Percentiles rank a stretch among this genome's conserved stretches.
These are phyloP conservation scores for Alisma plantagoaquatica DNA, from an alignment of 106 monocot genomes.

Conservation along the genomic window DNA sequence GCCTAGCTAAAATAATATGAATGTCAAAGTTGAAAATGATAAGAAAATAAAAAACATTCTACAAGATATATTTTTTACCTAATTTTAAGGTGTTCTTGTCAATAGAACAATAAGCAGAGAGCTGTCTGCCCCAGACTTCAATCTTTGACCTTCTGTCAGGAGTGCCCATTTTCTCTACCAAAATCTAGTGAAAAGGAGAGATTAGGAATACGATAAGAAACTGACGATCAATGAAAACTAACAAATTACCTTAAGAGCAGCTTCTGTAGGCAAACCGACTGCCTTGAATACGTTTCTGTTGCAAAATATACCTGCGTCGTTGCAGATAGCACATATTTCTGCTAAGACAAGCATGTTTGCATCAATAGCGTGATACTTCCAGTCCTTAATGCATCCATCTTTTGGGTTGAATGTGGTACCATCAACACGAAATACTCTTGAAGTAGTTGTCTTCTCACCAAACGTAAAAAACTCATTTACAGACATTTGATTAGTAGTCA, in stretches of 20 bases:
- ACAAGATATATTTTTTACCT: constrained; percentile 19
- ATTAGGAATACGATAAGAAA: too few species aligned
- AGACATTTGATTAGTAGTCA: constrained; percentile 86
- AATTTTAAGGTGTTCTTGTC: constrained; percentile 23
- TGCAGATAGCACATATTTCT: constrained; percentile 69
- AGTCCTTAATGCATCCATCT: constrained; percentile 59
- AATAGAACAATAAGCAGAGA: constrained; percentile 22
- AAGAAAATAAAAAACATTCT: background rate
- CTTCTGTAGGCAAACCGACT: constrained; percentile 69
- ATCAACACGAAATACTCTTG: constrained; percentile 44
- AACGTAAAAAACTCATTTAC: constrained; percentile 69
- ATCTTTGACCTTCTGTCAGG: constrained; percentile 39
- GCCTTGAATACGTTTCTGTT: constrained; percentile 40
- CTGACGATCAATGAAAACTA: too few species aligned
- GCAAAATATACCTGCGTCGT: constrained; percentile 60
- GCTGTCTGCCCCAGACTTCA: constrained; percentile 12
- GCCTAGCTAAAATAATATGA: constrained; percentile 10
- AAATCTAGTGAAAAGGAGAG: constrained; percentile 29
- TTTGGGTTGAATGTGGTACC: constrained; percentile 70
- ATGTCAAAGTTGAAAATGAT: background rate
- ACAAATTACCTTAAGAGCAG: constrained; percentile 59
- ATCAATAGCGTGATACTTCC: constrained; percentile 47
- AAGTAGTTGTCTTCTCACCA: constrained; percentile 20
- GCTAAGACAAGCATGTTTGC: constrained; percentile 41
- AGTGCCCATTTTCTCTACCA: constrained; percentile 88